Evolutionary conservation across 164 flowering plant genomes (phyloP), one percentile per base, ranked within the genome.

Genomic region (Aristolochia californica): DNA sequence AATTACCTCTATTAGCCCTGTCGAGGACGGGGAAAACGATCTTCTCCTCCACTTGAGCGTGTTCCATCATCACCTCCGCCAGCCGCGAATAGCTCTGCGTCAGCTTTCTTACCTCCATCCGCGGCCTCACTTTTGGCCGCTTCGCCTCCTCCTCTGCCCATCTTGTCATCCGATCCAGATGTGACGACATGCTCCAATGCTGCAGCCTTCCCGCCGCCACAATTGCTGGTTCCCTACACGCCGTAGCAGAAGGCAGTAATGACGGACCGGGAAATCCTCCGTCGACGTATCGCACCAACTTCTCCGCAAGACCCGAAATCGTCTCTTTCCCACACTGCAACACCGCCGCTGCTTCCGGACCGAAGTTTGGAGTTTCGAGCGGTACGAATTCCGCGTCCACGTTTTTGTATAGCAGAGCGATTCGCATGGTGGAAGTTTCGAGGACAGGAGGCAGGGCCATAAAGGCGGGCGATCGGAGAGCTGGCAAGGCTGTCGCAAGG

Each of bases 21-120:
- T 80, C 83, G 40, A 84, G 58, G 30, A 82, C 53, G 0, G 83
- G 88, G 62, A 84, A 84, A 23, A 84, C 57, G 57, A 82, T 66
- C 55, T 69, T 67, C 71, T 84, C 91, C 77, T 84, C 91, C 88
- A 84, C 79, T 67, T 79, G 88, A 40, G 91, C 91, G 53, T 84
- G 91, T 70, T 84, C 91, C 40, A 84, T 55, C 85, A 82, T 64
- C 56, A 84, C 24, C 69, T 84, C 84, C 55, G 71, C 56, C 67
- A 84, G 56, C 70, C 67, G 68, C 16, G 76, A 59, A 49, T 84
- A 84, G 53, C 74, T 70, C 71, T 64, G 71, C 55, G 66, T 80
- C 24, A 82, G 77, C 75, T 83, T 87, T 66, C 48, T 81, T 63
- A 84, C 69, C 83, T 87, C 95, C 95, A 84, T 84, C 58, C 71